Evolutionary conservation across 1,284 basidiomycete species (phyloP).

Genomic region (Chondrostereum purpureum): DNA sequence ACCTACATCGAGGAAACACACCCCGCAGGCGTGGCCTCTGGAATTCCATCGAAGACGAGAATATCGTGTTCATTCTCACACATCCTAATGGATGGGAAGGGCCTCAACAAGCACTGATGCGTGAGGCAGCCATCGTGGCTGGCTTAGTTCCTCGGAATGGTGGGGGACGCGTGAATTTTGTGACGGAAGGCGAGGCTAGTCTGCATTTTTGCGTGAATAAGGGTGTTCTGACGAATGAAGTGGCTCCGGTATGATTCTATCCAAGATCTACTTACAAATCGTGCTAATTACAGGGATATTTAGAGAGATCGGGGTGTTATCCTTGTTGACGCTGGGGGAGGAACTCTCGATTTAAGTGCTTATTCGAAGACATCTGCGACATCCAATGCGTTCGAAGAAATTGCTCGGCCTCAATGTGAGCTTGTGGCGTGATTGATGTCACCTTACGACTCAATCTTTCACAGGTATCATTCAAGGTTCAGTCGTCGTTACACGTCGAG

Average conservation of each 20-base stretch:
- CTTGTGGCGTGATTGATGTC: too few species aligned
- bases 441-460: too few species aligned
- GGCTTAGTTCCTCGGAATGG: constrained; percentile 13
- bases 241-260: constrained; percentile 21
- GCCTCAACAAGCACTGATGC: constrained; percentile 17
- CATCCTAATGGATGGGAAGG: constrained; percentile 27
- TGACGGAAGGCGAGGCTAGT: constrained; percentile 32
- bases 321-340: constrained; percentile 29
- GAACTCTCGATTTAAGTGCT: constrained; percentile 11
- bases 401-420: constrained; percentile 36
- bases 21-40: constrained; percentile 9
- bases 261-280: too few species aligned
- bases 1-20: constrained; percentile 19
- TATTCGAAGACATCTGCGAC: constrained; percentile 14
- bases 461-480: constrained; percentile 30
- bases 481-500: constrained; percentile 37
- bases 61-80: constrained; percentile 19
- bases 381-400: constrained; percentile 29
- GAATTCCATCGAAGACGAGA: constrained; percentile 12
- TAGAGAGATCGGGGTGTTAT: constrained; percentile 38
- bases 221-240: constrained; percentile 28
- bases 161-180: constrained; percentile 23
- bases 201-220: constrained; percentile 25
- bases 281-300: too few species aligned
- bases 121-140: constrained; percentile 15